phyloP scores from a whole-genome alignment of 495 filamentous ascomycete genomes.

The Penicillium maclennaniae region DNA sequence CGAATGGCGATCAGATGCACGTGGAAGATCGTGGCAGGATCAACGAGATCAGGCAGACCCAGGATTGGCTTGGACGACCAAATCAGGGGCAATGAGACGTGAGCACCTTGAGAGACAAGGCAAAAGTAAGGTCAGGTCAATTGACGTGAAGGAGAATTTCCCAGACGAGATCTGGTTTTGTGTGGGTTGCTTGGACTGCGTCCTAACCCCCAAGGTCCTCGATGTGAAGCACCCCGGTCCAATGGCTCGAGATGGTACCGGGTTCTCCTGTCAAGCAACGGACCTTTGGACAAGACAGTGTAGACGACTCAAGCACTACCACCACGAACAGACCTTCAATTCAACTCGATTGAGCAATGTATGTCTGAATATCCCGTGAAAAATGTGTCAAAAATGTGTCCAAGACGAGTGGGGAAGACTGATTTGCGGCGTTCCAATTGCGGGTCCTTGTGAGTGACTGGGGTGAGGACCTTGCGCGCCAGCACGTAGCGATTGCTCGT shows the following conservation, averaged over 20 bases:
- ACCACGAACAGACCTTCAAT: neutral
- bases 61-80: neutral
- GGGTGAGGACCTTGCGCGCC: constrained; percentile 12
- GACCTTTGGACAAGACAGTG: constrained; percentile 3
- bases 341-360: constrained; percentile 6
- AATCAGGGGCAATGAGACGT: neutral
- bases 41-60: neutral
- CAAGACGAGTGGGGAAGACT: neutral
- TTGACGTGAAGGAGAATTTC: constrained; percentile 14
- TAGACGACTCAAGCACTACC: constrained; percentile 2
- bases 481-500: neutral
- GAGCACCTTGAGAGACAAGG: constrained; percentile 16
- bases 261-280: constrained; percentile 17
- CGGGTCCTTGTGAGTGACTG: neutral
- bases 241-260: constrained; percentile 12
- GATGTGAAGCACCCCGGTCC: constrained; percentile 14
- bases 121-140: no score
- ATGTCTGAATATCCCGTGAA: neutral
- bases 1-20: neutral
- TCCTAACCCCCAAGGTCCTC: constrained; percentile 29
- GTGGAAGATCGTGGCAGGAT: neutral
- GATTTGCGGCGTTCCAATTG: constrained; percentile 2
- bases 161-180: neutral
- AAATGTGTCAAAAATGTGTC: neutral
- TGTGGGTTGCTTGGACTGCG: constrained; percentile 13